These are phyloP conservation scores for Solidago caesia DNA, from an alignment of 129 eudicot species.

Conservation along the genomic window DNA sequence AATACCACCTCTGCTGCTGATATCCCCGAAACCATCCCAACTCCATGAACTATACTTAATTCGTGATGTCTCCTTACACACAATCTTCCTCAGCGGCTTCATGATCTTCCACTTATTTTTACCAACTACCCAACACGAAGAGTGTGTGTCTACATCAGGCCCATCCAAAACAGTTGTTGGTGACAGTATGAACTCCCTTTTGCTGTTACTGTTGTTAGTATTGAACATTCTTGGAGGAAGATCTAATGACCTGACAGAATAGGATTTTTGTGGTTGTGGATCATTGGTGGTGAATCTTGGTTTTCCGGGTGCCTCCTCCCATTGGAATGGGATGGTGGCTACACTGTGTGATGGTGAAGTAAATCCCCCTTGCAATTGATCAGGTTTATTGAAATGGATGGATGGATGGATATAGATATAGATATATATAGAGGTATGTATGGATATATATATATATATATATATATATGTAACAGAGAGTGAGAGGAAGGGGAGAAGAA, in stretches of 20 bases:
- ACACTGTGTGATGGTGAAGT: constrained; percentile 53
- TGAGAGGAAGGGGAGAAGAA: too few species aligned
- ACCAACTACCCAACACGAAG: constrained; percentile 5
- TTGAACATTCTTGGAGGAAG: constrained; percentile 47
- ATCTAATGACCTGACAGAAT: constrained; percentile 37
- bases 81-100: constrained; percentile 11
- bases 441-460: too few species aligned
- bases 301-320: constrained; percentile 84
- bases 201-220: background rate
- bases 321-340: constrained; percentile 60
- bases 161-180: constrained; percentile 71
- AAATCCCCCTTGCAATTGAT: constrained; percentile 25
- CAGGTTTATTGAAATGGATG: constrained; percentile 33
- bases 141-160: constrained; percentile 26
- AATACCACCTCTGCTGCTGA: constrained; percentile 16
- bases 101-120: constrained; percentile 14
- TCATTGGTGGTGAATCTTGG: constrained; percentile 38
- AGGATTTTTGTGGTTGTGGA: background rate
- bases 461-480: too few species aligned
- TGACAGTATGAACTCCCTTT: constrained; percentile 28
- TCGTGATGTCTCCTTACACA: background rate
- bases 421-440: too few species aligned
- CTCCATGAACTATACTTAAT: constrained; percentile 41
- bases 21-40: constrained; percentile 41
- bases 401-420: too few species aligned